Conservation (phyloP, 345 rosid genomes). For the Salix viminalis region DNA sequence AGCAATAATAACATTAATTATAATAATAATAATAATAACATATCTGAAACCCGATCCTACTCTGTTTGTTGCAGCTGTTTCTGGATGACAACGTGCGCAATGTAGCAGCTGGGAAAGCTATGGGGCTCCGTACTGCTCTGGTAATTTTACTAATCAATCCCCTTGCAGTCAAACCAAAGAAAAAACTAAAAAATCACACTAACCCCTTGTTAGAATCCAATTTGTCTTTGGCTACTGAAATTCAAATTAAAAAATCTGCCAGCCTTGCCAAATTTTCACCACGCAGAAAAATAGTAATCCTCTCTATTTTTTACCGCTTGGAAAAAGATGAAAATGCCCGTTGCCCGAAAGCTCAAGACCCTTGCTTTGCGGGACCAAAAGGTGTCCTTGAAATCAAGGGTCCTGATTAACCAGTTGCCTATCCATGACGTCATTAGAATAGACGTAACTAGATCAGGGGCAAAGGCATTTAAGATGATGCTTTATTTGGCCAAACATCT, state of each 20-base stretch:
- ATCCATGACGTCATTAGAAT: too few species aligned
- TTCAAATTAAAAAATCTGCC: not conserved
- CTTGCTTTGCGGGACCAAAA: not conserved
- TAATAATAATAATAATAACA: not conserved
- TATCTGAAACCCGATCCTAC: not conserved
- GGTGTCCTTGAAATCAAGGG: not conserved
- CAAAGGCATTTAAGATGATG: not conserved
- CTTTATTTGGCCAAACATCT: not conserved
- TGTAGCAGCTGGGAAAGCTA: slow-evolving; percentile 63
- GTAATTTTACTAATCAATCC: slow-evolving; percentile 24
- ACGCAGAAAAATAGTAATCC: not conserved
- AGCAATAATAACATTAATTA: too few species aligned
- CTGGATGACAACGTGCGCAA: slow-evolving; percentile 71
- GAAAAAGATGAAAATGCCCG: not conserved
- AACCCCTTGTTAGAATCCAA: not conserved
- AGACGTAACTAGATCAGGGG: not conserved
- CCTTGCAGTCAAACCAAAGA: not conserved
- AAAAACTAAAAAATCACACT: not conserved
- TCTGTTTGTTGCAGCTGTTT: slow-evolving; percentile 44
- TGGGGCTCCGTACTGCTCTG: slow-evolving; percentile 70
- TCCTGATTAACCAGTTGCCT: not conserved
- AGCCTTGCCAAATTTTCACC: not conserved
- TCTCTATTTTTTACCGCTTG: too few species aligned
- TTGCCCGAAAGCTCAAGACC: not conserved
- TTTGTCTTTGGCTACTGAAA: not conserved